phyloP scores from a whole-genome alignment of 495 filamentous ascomycete genomes.

The Parachaetomium inaequale region DNA sequence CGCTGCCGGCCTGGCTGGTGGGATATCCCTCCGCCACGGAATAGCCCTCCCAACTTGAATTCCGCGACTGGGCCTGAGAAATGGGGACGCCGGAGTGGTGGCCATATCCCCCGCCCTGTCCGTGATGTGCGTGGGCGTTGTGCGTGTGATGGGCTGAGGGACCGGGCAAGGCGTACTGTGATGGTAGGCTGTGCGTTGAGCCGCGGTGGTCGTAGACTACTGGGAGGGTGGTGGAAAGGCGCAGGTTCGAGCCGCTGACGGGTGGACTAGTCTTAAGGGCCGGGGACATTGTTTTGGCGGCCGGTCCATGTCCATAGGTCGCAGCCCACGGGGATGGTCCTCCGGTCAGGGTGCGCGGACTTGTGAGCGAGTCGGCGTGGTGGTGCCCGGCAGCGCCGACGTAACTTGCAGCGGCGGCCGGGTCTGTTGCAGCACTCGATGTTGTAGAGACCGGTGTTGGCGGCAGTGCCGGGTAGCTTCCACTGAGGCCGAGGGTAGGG shows the following conservation, averaged over 20 bases:
- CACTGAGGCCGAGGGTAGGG: conserved; percentile 34
- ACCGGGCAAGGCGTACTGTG: conserved; percentile 28
- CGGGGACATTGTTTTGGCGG: conserved; percentile 38
- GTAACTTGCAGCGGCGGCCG: conserved; percentile 24
- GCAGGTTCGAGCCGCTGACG: conserved; percentile 21
- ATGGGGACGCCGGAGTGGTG: conserved; percentile 29
- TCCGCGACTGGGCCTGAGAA: conserved; percentile 24
- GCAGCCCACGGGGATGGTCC: conserved; percentile 34
- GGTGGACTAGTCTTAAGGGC: conserved; percentile 35
- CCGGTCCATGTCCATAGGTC: conserved; percentile 33
- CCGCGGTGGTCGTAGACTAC: conserved; percentile 33
- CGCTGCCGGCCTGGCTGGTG: conserved; percentile 33
- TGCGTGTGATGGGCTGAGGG: conserved; percentile 29
- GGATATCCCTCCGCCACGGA: conserved; percentile 36
- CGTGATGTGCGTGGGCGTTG: conserved; percentile 30
- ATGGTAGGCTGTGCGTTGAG: conserved; percentile 26
- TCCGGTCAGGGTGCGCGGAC: conserved; percentile 41
- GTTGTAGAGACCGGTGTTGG: conserved; percentile 37
- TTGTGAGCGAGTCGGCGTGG: conserved; percentile 40
- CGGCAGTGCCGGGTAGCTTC: conserved; percentile 38
- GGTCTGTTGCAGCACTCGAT: conserved; percentile 20
- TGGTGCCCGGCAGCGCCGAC: conserved; percentile 33
- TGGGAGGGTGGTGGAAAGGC: conserved; percentile 29
- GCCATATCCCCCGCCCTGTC: conserved; percentile 21
- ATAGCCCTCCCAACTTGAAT: conserved; percentile 42